Evolutionary conservation across 2,329 filamentous ascomycete species (phyloP).

Genomic region (Orbilia brochopaga): DNA sequence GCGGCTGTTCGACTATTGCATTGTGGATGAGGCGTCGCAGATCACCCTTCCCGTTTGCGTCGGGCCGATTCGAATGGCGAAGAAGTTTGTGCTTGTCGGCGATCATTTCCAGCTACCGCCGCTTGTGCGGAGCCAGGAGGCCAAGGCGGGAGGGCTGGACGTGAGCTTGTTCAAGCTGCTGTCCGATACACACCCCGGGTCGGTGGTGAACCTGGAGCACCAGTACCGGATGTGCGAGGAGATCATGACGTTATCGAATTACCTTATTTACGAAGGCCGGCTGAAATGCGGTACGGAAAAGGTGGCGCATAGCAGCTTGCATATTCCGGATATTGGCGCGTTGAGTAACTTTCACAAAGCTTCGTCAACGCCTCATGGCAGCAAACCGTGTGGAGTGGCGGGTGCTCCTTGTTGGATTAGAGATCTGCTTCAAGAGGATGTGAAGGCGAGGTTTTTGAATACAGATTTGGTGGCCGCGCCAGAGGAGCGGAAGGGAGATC

Average conservation of each 20-base stretch:
- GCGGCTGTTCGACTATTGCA: constrained; percentile 94
- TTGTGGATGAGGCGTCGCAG: constrained; percentile 96
- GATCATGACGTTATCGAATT: constrained; percentile 92
- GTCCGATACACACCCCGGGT: constrained; percentile 83
- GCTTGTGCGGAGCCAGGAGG: constrained; percentile 89
- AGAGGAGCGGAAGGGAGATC: constrained; percentile 79
- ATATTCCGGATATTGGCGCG: constrained; percentile 70
- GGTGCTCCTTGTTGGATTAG: constrained; percentile 53
- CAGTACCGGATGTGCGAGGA: constrained; percentile 99
- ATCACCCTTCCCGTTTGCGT: constrained; percentile 95
- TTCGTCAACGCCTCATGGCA: not conserved
- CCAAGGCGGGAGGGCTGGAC: constrained; percentile 83
- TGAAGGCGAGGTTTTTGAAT: constrained; percentile 83
- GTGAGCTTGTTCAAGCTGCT: constrained; percentile 92
- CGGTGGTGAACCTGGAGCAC: constrained; percentile 89
- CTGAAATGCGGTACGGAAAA: constrained; percentile 84
- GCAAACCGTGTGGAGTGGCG: constrained; percentile 24
- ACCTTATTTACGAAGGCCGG: constrained; percentile 86
- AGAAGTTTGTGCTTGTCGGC: constrained; percentile 90
- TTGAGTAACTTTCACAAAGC: constrained; percentile 59
- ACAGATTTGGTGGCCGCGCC: constrained; percentile 75
- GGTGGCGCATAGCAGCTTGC: constrained; percentile 72
- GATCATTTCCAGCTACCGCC: constrained; percentile 97
- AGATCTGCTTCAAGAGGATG: constrained; percentile 53
- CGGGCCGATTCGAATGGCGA: constrained; percentile 89